Conservation (phyloP, 345 rosid genomes). For the Eucalyptus fibrosa region DNA sequence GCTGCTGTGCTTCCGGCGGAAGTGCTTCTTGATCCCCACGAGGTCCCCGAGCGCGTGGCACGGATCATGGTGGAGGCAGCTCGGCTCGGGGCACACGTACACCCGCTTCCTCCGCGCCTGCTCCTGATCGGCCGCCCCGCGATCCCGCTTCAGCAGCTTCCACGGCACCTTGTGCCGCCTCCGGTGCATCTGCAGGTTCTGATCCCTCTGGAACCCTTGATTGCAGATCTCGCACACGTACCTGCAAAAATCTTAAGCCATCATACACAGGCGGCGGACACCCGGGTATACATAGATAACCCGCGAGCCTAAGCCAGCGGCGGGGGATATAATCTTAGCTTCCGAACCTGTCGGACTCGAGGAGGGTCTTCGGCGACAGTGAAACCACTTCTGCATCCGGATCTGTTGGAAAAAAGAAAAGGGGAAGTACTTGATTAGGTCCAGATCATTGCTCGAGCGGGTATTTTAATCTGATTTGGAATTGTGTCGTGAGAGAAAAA, state of each 20-base stretch:
- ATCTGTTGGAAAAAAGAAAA: conserved; percentile 21
- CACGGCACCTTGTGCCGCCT: conserved; percentile 94
- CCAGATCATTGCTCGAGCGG: neutral
- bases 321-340: neutral
- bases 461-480: neutral
- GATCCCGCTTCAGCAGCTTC: conserved; percentile 80
- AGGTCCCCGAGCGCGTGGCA: conserved; percentile 93
- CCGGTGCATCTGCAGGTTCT: conserved; percentile 94
- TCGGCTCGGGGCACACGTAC: conserved; percentile 87
- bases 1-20: conserved; percentile 82
- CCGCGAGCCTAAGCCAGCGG: neutral
- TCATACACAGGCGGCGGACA: neutral
- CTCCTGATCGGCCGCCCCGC: neutral
- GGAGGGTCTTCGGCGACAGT: conserved; percentile 72
- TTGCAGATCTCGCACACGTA: conserved; percentile 98
- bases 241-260: neutral
- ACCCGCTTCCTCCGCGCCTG: conserved; percentile 55
- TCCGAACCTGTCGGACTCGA: conserved; percentile 61
- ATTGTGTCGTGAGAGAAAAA: neutral
- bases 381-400: conserved; percentile 95
- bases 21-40: conserved; percentile 93
- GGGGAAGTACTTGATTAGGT: neutral
- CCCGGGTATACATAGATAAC: neutral
- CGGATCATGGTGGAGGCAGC: conserved; percentile 86
- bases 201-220: conserved; percentile 95